Percentiles rank a stretch among this genome's conserved stretches.
phyloP scores from a whole-genome alignment of 805 yeast species.

The Priceomyces castillae region DNA sequence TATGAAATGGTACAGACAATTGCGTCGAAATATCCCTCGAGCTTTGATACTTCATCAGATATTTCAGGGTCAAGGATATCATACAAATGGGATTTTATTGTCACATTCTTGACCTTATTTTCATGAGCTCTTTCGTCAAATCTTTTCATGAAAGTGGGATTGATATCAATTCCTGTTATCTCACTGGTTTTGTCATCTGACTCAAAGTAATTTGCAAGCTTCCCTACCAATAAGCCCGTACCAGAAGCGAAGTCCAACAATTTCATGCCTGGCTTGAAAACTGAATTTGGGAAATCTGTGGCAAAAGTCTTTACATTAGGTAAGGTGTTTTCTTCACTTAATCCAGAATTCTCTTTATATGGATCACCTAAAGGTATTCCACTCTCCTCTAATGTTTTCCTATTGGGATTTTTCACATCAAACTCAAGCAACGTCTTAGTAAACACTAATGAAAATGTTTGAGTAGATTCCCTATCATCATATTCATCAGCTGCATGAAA shows the following conservation, averaged over 20 bases:
- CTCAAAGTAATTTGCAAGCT: constrained; percentile 28
- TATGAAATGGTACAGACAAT: constrained; percentile 36
- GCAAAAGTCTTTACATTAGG: constrained; percentile 12
- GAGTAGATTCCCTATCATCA: constrained; percentile 19
- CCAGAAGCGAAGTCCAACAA: constrained; percentile 46
- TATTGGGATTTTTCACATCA: constrained; percentile 11
- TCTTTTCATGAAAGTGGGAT: constrained; percentile 17
- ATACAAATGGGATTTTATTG: constrained; percentile 13
- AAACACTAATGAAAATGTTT: constrained; percentile 16
- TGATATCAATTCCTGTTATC: constrained; percentile 38
- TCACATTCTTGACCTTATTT: constrained; percentile 1
- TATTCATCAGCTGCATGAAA: constrained; percentile 21
- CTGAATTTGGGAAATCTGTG: constrained; percentile 9
- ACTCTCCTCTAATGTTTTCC: constrained; percentile 14
- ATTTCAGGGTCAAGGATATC: constrained; percentile 24
- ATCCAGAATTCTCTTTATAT: constrained; percentile 9
- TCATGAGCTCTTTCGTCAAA: constrained; percentile 14
- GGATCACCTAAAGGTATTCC: constrained; percentile 14
- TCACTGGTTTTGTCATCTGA: constrained; percentile 14
- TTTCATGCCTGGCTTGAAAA: constrained; percentile 20
- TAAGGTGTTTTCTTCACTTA: constrained; percentile 8
- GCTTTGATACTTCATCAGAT: constrained; percentile 12
- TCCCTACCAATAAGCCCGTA: constrained; percentile 34
- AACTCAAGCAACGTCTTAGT: constrained; percentile 19
- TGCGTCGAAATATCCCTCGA: constrained; percentile 26